Evolutionary conservation across 1,284 basidiomycete genomes (phyloP).

Genomic region (Fomitiporia mediterranea): DNA sequence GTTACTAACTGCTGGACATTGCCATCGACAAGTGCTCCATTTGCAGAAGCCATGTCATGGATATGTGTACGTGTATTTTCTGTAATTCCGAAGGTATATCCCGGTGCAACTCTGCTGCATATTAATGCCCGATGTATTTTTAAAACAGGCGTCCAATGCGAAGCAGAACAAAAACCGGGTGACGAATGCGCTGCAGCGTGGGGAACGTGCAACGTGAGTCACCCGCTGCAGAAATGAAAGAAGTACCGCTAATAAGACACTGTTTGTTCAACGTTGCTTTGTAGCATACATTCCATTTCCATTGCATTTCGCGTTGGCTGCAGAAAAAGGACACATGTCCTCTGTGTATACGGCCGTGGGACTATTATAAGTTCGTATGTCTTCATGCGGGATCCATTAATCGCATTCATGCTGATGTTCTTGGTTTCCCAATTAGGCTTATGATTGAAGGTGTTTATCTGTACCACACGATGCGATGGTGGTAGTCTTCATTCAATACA

Average conservation of each 20-base stretch:
- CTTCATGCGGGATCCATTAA: too few species aligned
- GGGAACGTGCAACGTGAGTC: constrained; percentile 98
- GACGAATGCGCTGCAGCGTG: constrained; percentile 99
- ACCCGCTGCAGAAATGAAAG: not conserved
- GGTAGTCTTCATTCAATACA: too few species aligned
- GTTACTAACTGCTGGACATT: constrained; percentile 55
- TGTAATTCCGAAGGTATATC: too few species aligned
- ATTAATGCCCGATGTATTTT: constrained; percentile 13
- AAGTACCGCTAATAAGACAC: not conserved
- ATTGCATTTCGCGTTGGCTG: constrained; percentile 99
- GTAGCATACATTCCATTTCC: constrained; percentile 99
- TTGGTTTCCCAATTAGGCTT: too few species aligned
- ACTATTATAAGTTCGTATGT: constrained; percentile 83
- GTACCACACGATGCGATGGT: too few species aligned
- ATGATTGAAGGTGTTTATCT: too few species aligned
- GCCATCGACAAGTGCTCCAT: constrained; percentile 96
- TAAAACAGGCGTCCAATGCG: constrained; percentile 91
- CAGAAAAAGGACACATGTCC: constrained; percentile 99
- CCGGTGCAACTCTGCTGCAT: too few species aligned
- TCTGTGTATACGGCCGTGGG: constrained; percentile 95
- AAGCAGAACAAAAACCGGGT: constrained; percentile 96
- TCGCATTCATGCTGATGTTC: too few species aligned
- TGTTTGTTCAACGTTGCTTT: not conserved
- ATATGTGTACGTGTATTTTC: constrained; percentile 73
- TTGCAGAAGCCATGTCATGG: constrained; percentile 98